Conservation (phyloP, 106 monocot genomes). For the Iris macrosiphon region DNA sequence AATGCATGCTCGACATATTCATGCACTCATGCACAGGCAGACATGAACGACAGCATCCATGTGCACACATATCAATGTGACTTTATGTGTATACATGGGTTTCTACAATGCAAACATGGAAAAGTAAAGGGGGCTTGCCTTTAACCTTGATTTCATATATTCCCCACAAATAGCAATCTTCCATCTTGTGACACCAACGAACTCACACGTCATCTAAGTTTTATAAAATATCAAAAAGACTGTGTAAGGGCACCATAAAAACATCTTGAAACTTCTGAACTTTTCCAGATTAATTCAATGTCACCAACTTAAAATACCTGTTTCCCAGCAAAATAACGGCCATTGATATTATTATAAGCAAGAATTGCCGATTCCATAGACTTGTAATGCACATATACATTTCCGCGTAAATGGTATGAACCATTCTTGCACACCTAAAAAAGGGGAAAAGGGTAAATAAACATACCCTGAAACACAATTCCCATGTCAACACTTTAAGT, state of each 20-base stretch:
- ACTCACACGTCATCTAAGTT: conserved; percentile 79
- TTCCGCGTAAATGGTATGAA: conserved; percentile 86
- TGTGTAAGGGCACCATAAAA: neutral
- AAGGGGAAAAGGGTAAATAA: conserved; percentile 14
- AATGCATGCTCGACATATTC: too few species aligned
- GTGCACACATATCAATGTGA: neutral
- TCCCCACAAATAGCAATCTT: conserved; percentile 98
- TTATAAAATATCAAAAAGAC: neutral
- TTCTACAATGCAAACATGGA: neutral
- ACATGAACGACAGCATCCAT: neutral
- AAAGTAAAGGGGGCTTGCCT: conserved; percentile 23
- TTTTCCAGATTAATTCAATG: neutral
- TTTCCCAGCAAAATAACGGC: conserved; percentile 93
- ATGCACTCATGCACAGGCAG: too few species aligned
- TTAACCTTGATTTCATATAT: conserved; percentile 94
- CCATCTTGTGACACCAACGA: conserved; percentile 82
- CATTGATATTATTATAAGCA: conserved; percentile 78
- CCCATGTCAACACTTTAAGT: neutral
- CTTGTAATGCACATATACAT: conserved; percentile 96
- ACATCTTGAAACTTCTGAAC: neutral
- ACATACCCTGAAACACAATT: conserved; percentile 8
- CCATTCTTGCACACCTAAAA: conserved; percentile 86
- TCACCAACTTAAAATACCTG: conserved; percentile 36
- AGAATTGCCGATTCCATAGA: conserved; percentile 79
- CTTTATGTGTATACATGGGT: neutral